Conservation (phyloP, 108 stramenopile genomes). For the Cyclostephanos tholiformis region DNA sequence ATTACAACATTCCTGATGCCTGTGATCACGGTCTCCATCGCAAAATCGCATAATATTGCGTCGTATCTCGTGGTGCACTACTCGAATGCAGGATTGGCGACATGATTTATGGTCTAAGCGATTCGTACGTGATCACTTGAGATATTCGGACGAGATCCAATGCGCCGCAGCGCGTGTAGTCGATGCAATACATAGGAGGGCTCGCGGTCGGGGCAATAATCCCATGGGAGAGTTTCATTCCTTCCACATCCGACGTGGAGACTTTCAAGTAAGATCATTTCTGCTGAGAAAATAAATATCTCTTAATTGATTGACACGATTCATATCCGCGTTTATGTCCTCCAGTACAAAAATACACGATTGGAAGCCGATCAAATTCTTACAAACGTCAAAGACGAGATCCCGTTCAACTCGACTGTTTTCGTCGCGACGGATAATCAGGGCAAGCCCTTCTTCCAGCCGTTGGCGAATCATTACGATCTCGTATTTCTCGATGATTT, state of each 20-base stretch:
- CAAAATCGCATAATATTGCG: not conserved
- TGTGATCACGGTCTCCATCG: constrained; percentile 26
- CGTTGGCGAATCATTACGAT: constrained; percentile 44
- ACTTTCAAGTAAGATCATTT: too few species aligned
- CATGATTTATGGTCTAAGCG: constrained; percentile 83
- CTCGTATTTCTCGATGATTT: constrained; percentile 57
- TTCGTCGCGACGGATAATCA: constrained; percentile 89
- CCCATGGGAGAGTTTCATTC: constrained; percentile 60
- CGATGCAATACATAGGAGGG: constrained; percentile 61
- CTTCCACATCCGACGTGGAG: constrained; percentile 79
- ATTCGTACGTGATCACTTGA: constrained; percentile 85
- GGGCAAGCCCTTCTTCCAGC: constrained; percentile 54
- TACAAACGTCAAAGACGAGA: constrained; percentile 45
- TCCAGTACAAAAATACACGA: constrained; percentile 75
- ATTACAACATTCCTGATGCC: not conserved
- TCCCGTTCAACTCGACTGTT: constrained; percentile 60
- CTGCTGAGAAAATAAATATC: too few species aligned
- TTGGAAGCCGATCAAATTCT: constrained; percentile 62
- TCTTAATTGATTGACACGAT: too few species aligned
- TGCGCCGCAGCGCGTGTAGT: constrained; percentile 90
- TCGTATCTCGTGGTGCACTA: not conserved
- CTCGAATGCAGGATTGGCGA: constrained; percentile 45
- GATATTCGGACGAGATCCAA: constrained; percentile 89
- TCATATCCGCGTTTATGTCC: too few species aligned
- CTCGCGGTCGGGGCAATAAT: constrained; percentile 37